These are phyloP conservation scores for Blastobotrys persicus DNA, from an alignment of 1,139 yeast genomes.

Conservation along the genomic window DNA sequence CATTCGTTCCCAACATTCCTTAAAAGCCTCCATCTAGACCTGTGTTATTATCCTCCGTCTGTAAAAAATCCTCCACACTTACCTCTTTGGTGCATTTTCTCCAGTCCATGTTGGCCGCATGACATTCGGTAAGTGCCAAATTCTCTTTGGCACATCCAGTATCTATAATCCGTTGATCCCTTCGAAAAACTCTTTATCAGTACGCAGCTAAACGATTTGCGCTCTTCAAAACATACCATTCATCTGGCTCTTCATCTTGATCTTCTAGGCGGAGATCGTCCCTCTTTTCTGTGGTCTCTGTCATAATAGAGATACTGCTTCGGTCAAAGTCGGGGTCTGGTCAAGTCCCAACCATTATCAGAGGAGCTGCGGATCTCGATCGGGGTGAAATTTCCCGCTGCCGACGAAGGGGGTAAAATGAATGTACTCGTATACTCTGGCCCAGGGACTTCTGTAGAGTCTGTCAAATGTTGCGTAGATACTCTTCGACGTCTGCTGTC, in stretches of 20 bases:
- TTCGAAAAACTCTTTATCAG: constrained; percentile 18
- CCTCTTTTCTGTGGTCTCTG: not conserved
- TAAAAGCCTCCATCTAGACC: constrained; percentile 57
- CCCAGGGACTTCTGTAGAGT: constrained; percentile 83
- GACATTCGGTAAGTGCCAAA: constrained; percentile 60
- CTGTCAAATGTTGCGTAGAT: constrained; percentile 80
- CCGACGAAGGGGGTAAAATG: constrained; percentile 42
- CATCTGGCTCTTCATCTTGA: constrained; percentile 61
- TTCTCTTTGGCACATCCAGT: constrained; percentile 74
- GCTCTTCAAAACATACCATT: constrained; percentile 35
- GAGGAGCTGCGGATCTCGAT: not conserved
- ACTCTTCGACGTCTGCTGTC: constrained; percentile 72
- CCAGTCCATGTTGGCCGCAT: constrained; percentile 77
- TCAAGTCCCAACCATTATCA: not conserved
- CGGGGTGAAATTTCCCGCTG: not conserved
- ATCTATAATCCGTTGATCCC: constrained; percentile 64
- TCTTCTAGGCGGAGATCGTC: constrained; percentile 5
- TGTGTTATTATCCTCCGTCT: not conserved
- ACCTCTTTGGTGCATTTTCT: constrained; percentile 58
- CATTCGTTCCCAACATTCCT: constrained; percentile 63
- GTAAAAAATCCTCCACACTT: constrained; percentile 20
- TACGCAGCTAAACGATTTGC: not conserved
- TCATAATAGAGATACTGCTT: not conserved
- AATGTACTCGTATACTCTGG: constrained; percentile 81
- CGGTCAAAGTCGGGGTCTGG: not conserved